Evolutionary conservation across 2,329 filamentous ascomycete genomes (phyloP), one percentile per base, ranked within the genome.

Genomic region (Neonectria neomacrospora): DNA sequence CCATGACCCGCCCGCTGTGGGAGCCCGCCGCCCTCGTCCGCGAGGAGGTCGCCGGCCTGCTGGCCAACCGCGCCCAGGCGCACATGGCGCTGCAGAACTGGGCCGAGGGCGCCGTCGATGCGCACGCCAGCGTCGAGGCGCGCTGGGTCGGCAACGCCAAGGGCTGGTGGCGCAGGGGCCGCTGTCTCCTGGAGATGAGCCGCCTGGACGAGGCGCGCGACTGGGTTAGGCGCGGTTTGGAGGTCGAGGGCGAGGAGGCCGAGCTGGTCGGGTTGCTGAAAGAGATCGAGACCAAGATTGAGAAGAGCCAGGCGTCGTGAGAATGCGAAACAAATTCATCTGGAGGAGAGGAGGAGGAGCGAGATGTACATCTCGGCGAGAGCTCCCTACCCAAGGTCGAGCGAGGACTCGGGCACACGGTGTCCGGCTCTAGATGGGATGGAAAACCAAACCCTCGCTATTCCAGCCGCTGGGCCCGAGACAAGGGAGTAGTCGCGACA

Each of bases 111-210:
- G 87, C 91, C n/a, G 85, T 93, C 6, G 96, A 99, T 79, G 94
- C 94, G 4, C 91, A 96, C 81, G 87, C 89, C 30, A 96, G 92
- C 76, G 91, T 97, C 45, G 94, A 97, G 83, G 90, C 93, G 66
- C 94, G 95, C 84, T 87, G 89, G 69, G 86, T 90, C 44, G 94
- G 91, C 41, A 98, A 99, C 78, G 89, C 92, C 1, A 98, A 98
- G 87, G 94, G 90, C 0, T 98, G 95, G 93, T 97, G 93, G 90
- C 85, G 96, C 65, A 85, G 92, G 65, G 96, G 92, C 10, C 89
- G 89, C 81, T 96, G 93, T 76, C 79, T 98, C 75, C 80, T 91
- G 69, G 96, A 99, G 87, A 98, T 98, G 96, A 91, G 91, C 1
- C 80, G 95, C 64, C 80, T 92, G 74, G 89, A 92, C 58, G 95